Evolutionary conservation across 116 monocot species (phyloP), one percentile per base, ranked within the genome.

Genomic region (Iris pallida): DNA sequence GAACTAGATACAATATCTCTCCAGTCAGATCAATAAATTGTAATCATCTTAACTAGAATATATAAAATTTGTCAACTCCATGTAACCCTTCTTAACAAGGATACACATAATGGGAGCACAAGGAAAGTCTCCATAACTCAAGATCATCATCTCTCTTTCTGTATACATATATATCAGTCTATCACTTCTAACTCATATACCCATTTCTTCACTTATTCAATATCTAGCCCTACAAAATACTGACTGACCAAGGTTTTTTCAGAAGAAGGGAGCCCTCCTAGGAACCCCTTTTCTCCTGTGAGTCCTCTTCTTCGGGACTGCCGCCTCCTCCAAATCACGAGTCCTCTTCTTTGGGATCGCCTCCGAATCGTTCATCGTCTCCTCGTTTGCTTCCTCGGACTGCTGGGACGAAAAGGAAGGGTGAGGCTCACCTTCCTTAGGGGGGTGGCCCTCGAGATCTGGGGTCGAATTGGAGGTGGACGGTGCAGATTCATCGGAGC

Each of bases 201-300:
- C 30, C 30, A 30, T 30, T 30, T 30, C 30, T 0, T 30, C 30
- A 30, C 30, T 30, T 30, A 30, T 30, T 30, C 30, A 30, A 30
- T 30, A 30, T 30, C 3, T 30, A 30, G 30, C 30, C 30, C 30
- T 30, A 30, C 30, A 30, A 30, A 30, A 30, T 30, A 30, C 30
- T 30, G 30, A 51, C 11, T 7, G 30, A 51, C 11, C 0, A 3
- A 51, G 13, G 49, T 8, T 51, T 51, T 51, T 19, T 19, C n/a
- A 64, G 18, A 45, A 55, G n/a, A 63, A 4, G 7, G 64, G 63
- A 16, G 71, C 18, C 56, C 76, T 18, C 7, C 47, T 16, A 48
- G 73, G 73, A 41, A 57, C 0, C 4, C 58, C 65, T 49, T 73
- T 73, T 17, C 65, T 56, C 47, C 65, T 56, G 14, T 15, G 18